Conservation (phyloP, 2,329 filamentous ascomycete genomes). For the Fusarium austroafricanum region DNA sequence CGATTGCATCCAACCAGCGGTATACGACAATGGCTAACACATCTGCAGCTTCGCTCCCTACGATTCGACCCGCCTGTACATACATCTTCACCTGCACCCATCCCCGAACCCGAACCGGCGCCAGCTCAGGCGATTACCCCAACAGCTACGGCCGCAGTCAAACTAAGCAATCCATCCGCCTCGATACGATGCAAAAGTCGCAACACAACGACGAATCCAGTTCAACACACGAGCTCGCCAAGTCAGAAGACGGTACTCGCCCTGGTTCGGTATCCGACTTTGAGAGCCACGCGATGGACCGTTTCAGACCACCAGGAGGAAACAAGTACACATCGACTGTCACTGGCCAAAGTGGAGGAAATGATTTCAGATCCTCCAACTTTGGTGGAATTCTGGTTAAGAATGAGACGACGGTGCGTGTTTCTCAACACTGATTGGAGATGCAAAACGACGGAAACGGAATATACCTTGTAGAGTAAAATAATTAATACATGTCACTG, state of each 20-base stretch:
- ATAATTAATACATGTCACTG: conserved; percentile 2
- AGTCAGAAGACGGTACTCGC: conserved; percentile 7
- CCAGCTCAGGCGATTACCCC: conserved; percentile 35
- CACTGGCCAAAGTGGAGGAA: conserved; percentile 17
- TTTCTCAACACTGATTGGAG: conserved; percentile 13
- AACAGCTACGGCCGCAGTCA: conserved; percentile 38
- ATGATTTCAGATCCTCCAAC: neutral
- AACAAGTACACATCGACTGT: conserved; percentile 31
- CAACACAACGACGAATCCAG: conserved; percentile 28
- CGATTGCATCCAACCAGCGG: accelerated
- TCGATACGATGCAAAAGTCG: conserved; percentile 33
- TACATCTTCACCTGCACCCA: conserved; percentile 38
- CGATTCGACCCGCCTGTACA: conserved; percentile 37
- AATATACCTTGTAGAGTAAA: neutral
- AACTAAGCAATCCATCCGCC: conserved; percentile 40
- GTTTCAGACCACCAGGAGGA: conserved; percentile 13
- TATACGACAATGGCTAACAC: neutral
- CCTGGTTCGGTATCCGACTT: conserved; percentile 35
- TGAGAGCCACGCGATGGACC: conserved; percentile 39
- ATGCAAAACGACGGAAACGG: neutral
- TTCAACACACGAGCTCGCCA: conserved; percentile 41
- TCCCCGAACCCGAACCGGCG: conserved; percentile 28
- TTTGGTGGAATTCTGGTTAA: conserved; percentile 42
- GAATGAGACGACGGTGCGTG: conserved; percentile 38
- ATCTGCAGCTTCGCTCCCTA: conserved; percentile 38